These are phyloP conservation scores for Vicia sativa DNA, from an alignment of 306 rosid species.

Conservation along the genomic window DNA sequence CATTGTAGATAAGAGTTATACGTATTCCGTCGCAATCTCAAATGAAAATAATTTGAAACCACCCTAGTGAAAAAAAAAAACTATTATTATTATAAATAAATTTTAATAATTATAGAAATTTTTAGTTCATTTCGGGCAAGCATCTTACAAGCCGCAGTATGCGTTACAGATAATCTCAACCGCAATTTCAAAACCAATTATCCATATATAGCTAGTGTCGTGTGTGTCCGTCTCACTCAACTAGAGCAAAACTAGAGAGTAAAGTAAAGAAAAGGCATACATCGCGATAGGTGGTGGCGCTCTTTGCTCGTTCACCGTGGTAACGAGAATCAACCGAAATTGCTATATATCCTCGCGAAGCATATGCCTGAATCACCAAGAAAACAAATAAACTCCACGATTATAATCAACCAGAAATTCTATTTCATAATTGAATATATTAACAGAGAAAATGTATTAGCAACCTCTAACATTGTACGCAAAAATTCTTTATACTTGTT, in stretches of 20 bases:
- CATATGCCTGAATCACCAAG: slow-evolving; percentile 66
- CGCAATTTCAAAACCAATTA: too few relatives aligned
- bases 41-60: too few relatives aligned
- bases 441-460: slow-evolving; percentile 8
- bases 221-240: too few relatives aligned
- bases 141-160: too few relatives aligned
- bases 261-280: slow-evolving; percentile 48
- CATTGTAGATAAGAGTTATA: too few relatives aligned
- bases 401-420: background rate
- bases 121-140: too few relatives aligned
- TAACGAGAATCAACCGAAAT: slow-evolving; percentile 86
- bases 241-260: background rate
- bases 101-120: too few relatives aligned
- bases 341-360: slow-evolving; percentile 86
- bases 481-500: slow-evolving; percentile 67
- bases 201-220: too few relatives aligned
- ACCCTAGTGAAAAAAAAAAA: too few relatives aligned
- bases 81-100: too few relatives aligned
- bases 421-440: background rate
- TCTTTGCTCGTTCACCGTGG: slow-evolving; percentile 94
- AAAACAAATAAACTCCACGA: slow-evolving; percentile 12
- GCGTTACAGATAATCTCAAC: too few relatives aligned
- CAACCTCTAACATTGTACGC: slow-evolving; percentile 83
- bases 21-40: too few relatives aligned
- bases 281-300: slow-evolving; percentile 58